These are phyloP conservation scores for Sequoia sempervirens DNA, from an alignment of 75 land plant genomes.

Conservation along the genomic window DNA sequence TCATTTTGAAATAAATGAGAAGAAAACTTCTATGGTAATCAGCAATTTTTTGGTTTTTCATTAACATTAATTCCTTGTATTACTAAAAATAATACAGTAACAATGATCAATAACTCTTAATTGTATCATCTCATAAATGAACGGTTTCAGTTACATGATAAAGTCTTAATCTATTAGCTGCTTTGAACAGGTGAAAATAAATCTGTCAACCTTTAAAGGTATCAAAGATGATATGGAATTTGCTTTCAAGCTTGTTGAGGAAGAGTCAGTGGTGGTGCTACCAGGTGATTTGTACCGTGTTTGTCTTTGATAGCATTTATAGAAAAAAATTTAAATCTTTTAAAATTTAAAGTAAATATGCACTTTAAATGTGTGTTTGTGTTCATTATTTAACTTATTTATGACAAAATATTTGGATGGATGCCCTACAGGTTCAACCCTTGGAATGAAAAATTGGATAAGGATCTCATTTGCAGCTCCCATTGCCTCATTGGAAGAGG, in stretches of 20 bases:
- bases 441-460: slow-evolving; percentile 41
- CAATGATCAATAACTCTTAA: neutral
- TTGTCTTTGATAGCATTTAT: neutral
- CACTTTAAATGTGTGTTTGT: neutral
- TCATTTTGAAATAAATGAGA: neutral
- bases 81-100: neutral
- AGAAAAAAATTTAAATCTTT: too few species aligned
- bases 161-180: neutral
- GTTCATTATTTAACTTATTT: neutral
- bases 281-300: slow-evolving; percentile 29
- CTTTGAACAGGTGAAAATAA: slow-evolving; percentile 28
- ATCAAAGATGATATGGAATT: slow-evolving; percentile 32
- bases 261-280: slow-evolving; percentile 38
- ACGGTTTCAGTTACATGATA: neutral
- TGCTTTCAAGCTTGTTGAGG: slow-evolving; percentile 28
- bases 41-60: neutral
- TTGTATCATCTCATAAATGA: neutral
- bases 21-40: neutral
- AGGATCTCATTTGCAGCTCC: slow-evolving; percentile 39
- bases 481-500: slow-evolving; percentile 21
- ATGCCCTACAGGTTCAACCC: slow-evolving; percentile 27
- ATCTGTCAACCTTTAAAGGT: slow-evolving; percentile 18
- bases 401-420: neutral
- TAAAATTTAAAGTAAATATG: neutral
- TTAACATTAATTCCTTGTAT: neutral